These are phyloP conservation scores for Epichloe festucae DNA, from an alignment of 2,329 filamentous ascomycete species.

Conservation along the genomic window DNA sequence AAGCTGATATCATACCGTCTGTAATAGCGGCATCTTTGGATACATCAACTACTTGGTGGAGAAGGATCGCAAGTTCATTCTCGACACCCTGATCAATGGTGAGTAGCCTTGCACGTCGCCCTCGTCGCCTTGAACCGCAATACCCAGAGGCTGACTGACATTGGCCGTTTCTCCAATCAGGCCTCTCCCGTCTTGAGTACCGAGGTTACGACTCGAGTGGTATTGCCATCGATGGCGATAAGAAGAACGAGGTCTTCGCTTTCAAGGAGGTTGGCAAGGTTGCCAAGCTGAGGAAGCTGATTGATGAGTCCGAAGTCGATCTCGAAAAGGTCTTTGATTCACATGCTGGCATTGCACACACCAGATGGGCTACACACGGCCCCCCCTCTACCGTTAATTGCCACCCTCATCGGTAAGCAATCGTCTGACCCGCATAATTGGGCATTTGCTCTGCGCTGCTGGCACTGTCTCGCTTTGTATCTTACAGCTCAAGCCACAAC, in stretches of 20 bases:
- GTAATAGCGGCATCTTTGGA: conserved; percentile 75
- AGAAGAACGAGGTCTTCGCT: conserved; percentile 93
- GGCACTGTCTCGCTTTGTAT: too few species aligned
- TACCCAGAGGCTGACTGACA: conserved; percentile 9
- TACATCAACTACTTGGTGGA: conserved; percentile 99
- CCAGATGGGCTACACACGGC: conserved; percentile 96
- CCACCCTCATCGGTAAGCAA: conserved; percentile 83
- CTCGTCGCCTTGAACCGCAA: neutral
- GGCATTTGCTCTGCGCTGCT: too few species aligned
- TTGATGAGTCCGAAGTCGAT: conserved; percentile 72
- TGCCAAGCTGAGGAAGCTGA: conserved; percentile 86
- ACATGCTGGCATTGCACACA: conserved; percentile 97
- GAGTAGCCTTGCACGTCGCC: conserved; percentile 23
- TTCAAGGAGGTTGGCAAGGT: conserved; percentile 99
- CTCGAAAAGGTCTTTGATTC: conserved; percentile 91
- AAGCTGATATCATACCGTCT: conserved; percentile 15
- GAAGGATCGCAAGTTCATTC: conserved; percentile 93
- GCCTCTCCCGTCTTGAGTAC: conserved; percentile 92
- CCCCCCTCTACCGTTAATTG: conserved; percentile 89
- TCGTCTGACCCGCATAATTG: too few species aligned
- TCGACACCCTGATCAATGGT: conserved; percentile 95
- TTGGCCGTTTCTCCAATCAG: conserved; percentile 31
- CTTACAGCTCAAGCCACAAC: neutral
- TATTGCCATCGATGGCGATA: conserved; percentile 91
- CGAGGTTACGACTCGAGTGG: conserved; percentile 97